phyloP scores from a whole-genome alignment of 345 rosid species.

The Psidium guajava region DNA sequence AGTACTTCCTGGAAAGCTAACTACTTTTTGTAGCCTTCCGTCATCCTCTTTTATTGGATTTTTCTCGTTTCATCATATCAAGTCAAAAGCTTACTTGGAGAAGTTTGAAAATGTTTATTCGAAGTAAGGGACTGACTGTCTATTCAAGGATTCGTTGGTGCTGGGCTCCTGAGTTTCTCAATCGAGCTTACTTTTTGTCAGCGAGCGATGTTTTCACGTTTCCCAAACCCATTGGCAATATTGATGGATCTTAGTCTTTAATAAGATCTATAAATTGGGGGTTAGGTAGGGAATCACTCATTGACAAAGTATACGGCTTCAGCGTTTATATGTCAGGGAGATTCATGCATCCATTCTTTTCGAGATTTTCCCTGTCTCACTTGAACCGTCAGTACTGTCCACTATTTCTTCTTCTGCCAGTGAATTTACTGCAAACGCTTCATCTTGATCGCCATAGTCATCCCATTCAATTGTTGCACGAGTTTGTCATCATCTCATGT shows the following conservation, averaged over 20 bases:
- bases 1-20: not conserved
- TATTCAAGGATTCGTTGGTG: not conserved
- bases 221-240: not conserved
- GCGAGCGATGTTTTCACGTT: not conserved
- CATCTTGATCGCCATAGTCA: not conserved
- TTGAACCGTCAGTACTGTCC: not conserved
- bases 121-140: not conserved
- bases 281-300: not conserved
- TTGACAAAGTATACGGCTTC: not conserved
- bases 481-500: not conserved
- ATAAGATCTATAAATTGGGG: not conserved
- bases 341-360: not conserved
- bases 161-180: not conserved
- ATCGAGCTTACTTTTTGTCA: not conserved
- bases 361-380: not conserved
- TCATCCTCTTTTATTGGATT: not conserved
- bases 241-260: not conserved
- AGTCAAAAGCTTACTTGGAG: not conserved
- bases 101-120: not conserved
- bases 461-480: not conserved
- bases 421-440: not conserved
- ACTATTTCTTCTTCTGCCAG: not conserved
- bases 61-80: not conserved
- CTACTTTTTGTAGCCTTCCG: not conserved
- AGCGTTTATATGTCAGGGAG: not conserved